Conservation (phyloP, 2,329 filamentous ascomycete species). For the Aspergillus texensis region DNA sequence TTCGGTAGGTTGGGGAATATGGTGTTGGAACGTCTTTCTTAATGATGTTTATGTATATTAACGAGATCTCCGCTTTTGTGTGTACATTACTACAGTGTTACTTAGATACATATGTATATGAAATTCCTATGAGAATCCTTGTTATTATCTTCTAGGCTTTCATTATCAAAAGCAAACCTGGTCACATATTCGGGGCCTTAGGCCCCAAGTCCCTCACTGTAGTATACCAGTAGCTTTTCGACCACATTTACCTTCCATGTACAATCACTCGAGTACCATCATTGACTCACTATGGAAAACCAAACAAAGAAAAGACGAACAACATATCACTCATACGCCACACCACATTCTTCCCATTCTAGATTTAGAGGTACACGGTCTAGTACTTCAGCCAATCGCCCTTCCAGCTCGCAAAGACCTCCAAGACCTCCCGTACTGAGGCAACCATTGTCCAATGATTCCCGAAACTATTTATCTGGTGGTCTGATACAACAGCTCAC, state of each 20-base stretch:
- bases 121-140: neutral
- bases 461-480: slow-evolving; percentile 10
- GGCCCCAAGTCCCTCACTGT: neutral
- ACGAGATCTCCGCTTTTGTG: slow-evolving; percentile 2
- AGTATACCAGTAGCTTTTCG: neutral
- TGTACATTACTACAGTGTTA: slow-evolving; percentile 13
- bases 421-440: slow-evolving; percentile 10
- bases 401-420: slow-evolving; percentile 8
- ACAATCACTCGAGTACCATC: neutral
- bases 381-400: neutral
- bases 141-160: neutral
- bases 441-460: slow-evolving; percentile 14
- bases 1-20: neutral
- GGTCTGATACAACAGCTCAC: slow-evolving; percentile 38
- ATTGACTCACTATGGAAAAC: neutral
- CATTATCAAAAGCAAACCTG: neutral
- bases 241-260: neutral
- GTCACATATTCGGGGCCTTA: neutral
- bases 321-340: neutral
- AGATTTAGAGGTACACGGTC: neutral
- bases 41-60: slow-evolving; percentile 8
- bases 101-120: neutral
- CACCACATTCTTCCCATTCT: slow-evolving; percentile 5
- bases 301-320: slow-evolving; percentile 15
- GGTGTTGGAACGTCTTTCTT: neutral